Percentiles rank a stretch among this genome's conserved stretches.
phyloP scores from a whole-genome alignment of 192 early-diverging fungal genomes.

The Jimgerdemannia flammicorona region DNA sequence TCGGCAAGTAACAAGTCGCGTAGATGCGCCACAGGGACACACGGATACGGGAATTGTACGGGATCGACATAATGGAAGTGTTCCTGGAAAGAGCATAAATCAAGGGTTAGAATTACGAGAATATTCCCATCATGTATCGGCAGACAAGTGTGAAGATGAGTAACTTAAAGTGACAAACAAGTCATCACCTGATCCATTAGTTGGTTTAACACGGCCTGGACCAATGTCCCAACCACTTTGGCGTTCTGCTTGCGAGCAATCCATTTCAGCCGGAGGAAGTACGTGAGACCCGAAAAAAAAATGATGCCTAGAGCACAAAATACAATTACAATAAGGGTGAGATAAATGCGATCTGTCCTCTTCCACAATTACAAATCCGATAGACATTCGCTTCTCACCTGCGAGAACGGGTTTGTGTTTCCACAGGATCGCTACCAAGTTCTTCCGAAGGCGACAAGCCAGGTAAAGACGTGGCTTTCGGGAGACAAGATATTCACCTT shows the following conservation, averaged over 20 bases:
- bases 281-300: slow-evolving; percentile 19
- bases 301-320: slow-evolving; percentile 10
- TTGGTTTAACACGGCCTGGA: slow-evolving; percentile 33
- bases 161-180: not conserved
- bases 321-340: not conserved
- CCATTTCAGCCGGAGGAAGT: slow-evolving; percentile 18
- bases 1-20: slow-evolving; percentile 50
- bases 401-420: slow-evolving; percentile 25
- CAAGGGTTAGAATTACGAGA: not conserved
- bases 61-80: slow-evolving; percentile 49
- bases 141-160: not conserved
- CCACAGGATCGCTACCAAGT: slow-evolving; percentile 20
- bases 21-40: slow-evolving; percentile 34
- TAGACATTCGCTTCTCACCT: not conserved
- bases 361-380: not conserved
- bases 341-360: not conserved
- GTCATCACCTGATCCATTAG: slow-evolving; percentile 31
- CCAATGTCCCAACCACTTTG: slow-evolving; percentile 37
- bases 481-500: slow-evolving; percentile 25
- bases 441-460: slow-evolving; percentile 24
- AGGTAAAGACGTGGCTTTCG: slow-evolving; percentile 17
- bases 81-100: slow-evolving; percentile 27
- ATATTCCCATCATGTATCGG: not conserved
- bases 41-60: slow-evolving; percentile 39
- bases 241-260: slow-evolving; percentile 29